Conservation (phyloP, 495 filamentous ascomycete species). For the Xylaria nigripes region DNA sequence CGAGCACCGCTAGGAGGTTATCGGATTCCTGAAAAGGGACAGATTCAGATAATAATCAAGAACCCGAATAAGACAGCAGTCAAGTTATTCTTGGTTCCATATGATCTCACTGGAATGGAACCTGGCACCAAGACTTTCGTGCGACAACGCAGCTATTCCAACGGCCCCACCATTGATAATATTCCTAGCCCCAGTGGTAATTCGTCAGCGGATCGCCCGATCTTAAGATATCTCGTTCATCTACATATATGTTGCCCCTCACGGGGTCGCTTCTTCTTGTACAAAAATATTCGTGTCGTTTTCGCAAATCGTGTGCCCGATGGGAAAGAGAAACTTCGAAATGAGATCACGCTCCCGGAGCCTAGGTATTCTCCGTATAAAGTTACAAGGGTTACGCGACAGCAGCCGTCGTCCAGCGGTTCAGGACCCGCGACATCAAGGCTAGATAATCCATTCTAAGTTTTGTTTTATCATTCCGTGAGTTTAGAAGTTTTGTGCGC, state of each 20-base stretch:
- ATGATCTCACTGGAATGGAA: slow-evolving; percentile 94
- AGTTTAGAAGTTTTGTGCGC: no score
- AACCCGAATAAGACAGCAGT: slow-evolving; percentile 95
- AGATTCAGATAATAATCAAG: slow-evolving; percentile 94
- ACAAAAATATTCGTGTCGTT: slow-evolving; percentile 87
- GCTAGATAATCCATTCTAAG: no score
- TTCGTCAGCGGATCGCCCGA: slow-evolving; percentile 56
- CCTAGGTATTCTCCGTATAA: slow-evolving; percentile 84
- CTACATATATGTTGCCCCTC: slow-evolving; percentile 86
- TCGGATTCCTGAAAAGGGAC: slow-evolving; percentile 88
- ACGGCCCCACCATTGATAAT: slow-evolving; percentile 74
- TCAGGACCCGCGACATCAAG: slow-evolving; percentile 29
- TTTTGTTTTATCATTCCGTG: no score
- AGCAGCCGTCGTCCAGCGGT: slow-evolving; percentile 23
- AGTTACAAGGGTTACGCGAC: slow-evolving; percentile 47
- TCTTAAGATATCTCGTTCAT: slow-evolving; percentile 85
- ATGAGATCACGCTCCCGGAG: slow-evolving; percentile 84
- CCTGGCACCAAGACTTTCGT: slow-evolving; percentile 94
- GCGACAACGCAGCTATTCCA: slow-evolving; percentile 87
- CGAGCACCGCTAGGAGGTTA: slow-evolving; percentile 78
- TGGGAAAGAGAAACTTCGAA: slow-evolving; percentile 86
- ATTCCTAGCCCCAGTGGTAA: slow-evolving; percentile 30
- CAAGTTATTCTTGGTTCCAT: slow-evolving; percentile 90
- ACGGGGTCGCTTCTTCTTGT: slow-evolving; percentile 77
- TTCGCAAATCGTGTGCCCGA: slow-evolving; percentile 98